These are phyloP conservation scores for Pythium brachiatum DNA, from an alignment of 352 stramenopile species.

Conservation along the genomic window DNA sequence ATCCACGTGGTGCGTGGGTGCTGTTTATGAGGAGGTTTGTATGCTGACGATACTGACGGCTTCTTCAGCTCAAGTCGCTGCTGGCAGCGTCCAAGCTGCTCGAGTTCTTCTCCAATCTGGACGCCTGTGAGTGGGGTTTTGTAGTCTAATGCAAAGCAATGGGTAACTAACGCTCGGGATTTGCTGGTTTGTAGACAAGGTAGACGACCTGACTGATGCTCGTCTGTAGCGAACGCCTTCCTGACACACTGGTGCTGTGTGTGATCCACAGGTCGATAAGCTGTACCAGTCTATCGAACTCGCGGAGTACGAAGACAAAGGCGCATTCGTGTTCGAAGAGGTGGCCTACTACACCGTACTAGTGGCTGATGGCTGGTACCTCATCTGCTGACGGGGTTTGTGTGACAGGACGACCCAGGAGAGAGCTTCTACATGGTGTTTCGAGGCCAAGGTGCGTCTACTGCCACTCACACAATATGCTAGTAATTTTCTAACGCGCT, in stretches of 20 bases:
- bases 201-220: neutral
- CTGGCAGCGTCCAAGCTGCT: slow-evolving; percentile 70
- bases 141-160: too few species aligned
- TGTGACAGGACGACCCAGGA: slow-evolving; percentile 54
- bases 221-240: too few species aligned
- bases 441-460: slow-evolving; percentile 52
- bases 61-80: slow-evolving; percentile 58
- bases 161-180: too few species aligned
- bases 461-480: neutral
- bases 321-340: slow-evolving; percentile 55
- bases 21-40: neutral
- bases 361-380: too few species aligned
- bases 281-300: slow-evolving; percentile 76
- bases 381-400: neutral
- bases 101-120: slow-evolving; percentile 79
- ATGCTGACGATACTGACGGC: neutral
- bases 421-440: slow-evolving; percentile 83
- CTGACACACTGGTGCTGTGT: neutral
- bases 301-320: slow-evolving; percentile 38
- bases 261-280: slow-evolving; percentile 46
- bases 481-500: neutral
- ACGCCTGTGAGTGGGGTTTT: slow-evolving; percentile 50
- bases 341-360: too few species aligned
- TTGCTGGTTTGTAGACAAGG: neutral
- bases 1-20: slow-evolving; percentile 49